These are phyloP conservation scores for Coemansia sp. DNA, from an alignment of 192 early-diverging fungal genomes.

Conservation along the genomic window DNA sequence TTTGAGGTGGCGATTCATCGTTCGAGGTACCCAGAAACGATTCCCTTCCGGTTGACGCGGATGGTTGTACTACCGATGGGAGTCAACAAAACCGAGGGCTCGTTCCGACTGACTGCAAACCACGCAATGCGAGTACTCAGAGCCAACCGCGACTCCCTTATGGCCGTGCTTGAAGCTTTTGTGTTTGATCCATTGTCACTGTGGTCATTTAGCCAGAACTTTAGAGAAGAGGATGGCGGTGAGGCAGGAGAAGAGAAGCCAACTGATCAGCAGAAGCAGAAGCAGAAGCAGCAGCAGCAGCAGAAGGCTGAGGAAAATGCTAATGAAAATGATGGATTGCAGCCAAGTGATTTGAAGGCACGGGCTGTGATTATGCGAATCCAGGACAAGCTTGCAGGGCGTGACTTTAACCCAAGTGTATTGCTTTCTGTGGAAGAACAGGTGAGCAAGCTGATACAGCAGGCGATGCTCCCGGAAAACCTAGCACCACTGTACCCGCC, in stretches of 20 bases:
- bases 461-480: conserved; percentile 90
- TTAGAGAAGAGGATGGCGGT: not conserved
- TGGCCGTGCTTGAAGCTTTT: conserved; percentile 98
- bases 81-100: conserved; percentile 93
- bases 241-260: not conserved
- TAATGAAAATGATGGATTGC: conserved; percentile 22
- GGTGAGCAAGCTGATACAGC: conserved; percentile 84
- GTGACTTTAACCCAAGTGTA: conserved; percentile 84
- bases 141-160: conserved; percentile 93
- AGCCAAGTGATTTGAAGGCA: conserved; percentile 68
- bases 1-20: conserved; percentile 96
- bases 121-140: conserved; percentile 93
- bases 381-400: conserved; percentile 90
- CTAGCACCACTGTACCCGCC: conserved; percentile 76
- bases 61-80: conserved; percentile 98
- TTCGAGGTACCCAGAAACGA: conserved; percentile 91
- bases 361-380: conserved; percentile 86
- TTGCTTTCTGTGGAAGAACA: conserved; percentile 80
- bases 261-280: not conserved
- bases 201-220: conserved; percentile 22
- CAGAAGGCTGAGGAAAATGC: not conserved
- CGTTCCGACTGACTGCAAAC: conserved; percentile 90
- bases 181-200: conserved; percentile 82
- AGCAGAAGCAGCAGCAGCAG: conserved; percentile 11
- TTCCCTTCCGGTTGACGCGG: conserved; percentile 94